Evolutionary conservation across 805 yeast genomes (phyloP).

Genomic region (Nakazawaea wickerhamii): DNA sequence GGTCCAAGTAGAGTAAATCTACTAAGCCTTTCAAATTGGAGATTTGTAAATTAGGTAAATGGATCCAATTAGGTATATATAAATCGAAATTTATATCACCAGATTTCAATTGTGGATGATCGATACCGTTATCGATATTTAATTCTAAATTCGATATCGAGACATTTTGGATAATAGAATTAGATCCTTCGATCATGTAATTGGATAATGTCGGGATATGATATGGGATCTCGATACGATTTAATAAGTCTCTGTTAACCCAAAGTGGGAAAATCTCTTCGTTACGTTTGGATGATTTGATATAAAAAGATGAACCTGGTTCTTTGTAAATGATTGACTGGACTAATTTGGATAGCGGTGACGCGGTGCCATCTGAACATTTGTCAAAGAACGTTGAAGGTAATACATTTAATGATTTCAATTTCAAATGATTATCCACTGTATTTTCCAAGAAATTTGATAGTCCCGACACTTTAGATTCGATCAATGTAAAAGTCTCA

Average conservation of each 20-base stretch:
- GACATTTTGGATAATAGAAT: conserved; percentile 4
- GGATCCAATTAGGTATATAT: background rate
- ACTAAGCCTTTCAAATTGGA: conserved; percentile 4
- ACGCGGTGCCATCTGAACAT: background rate
- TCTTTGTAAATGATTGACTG: conserved; percentile 5
- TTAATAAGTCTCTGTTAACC: conserved; percentile 1
- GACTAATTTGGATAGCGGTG: conserved; percentile 6
- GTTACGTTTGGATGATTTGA: conserved; percentile 4
- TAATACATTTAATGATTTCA: background rate
- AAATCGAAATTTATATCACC: conserved; percentile 4
- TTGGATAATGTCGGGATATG: conserved; percentile 3
- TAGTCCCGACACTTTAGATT: conserved; percentile 3
- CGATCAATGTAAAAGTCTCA: background rate
- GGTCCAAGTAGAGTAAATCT: background rate
- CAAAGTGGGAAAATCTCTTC: conserved; percentile 6
- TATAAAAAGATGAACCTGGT: background rate
- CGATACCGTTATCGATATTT: conserved; percentile 9
- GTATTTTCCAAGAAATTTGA: background rate
- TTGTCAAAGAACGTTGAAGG: background rate
- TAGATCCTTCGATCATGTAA: background rate
- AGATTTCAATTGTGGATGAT: conserved; percentile 3
- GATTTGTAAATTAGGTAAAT: background rate
- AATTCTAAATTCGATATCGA: conserved; percentile 4
- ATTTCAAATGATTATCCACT: background rate
- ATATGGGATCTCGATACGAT: conserved; percentile 2